Evolutionary conservation across 768 basidiomycete genomes (phyloP).

Genomic region (Serendipita vermifera): DNA sequence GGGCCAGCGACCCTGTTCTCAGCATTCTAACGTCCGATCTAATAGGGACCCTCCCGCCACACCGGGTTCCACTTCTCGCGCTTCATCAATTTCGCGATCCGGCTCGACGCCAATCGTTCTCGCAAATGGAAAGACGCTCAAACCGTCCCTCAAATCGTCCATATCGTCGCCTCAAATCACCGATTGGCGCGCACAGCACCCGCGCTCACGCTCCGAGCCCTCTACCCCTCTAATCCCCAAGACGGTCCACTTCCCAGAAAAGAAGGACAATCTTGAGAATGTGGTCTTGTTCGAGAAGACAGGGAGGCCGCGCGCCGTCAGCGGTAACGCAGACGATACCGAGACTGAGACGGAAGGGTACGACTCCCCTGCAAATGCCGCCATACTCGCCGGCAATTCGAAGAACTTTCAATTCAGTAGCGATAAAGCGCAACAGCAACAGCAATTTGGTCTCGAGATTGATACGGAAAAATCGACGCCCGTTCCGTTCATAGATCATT

Average conservation of each 20-base stretch:
- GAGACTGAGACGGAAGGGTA: conserved; percentile 13
- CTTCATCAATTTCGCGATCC: neutral
- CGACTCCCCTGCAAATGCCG: conserved; percentile 8
- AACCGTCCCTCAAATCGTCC: conserved; percentile 15
- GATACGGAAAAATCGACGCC: conserved; percentile 6
- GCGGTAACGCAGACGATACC: conserved; percentile 9
- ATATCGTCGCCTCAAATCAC: conserved; percentile 11
- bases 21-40: neutral
- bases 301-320: conserved; percentile 6
- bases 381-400: neutral
- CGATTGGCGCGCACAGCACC: conserved; percentile 6
- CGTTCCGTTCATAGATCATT: neutral
- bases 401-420: neutral
- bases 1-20: conserved; percentile 1
- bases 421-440: neutral
- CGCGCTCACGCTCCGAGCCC: conserved; percentile 24
- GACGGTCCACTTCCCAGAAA: conserved; percentile 29
- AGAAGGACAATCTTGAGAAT: conserved; percentile 15
- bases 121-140: conserved; percentile 14
- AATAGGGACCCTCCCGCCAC: neutral
- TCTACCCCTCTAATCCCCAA: conserved; percentile 29
- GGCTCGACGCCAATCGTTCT: conserved; percentile 12
- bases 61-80: neutral
- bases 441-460: conserved; percentile 1
- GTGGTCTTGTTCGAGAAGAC: conserved; percentile 10